A percentile compares a stretch with the other conserved stretches of the same genome.
Evolutionary conservation across 1,139 yeast species (phyloP).

Genomic region (Blastobotrys apis): DNA sequence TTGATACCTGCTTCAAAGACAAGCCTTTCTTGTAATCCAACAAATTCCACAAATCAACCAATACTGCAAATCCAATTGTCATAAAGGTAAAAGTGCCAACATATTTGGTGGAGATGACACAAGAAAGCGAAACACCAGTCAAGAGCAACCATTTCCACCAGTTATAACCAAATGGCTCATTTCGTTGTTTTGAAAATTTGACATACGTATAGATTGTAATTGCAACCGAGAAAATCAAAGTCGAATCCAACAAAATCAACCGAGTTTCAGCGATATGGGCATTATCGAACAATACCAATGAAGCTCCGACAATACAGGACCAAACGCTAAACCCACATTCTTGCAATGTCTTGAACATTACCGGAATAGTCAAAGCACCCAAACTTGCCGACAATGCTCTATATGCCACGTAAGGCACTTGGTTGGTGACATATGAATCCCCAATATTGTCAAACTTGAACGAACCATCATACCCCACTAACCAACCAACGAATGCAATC

Average conservation of each 20-base stretch:
- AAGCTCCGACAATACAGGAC: constrained; percentile 77
- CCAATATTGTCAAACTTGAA: constrained; percentile 93
- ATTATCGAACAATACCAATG: constrained; percentile 78
- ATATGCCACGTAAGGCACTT: constrained; percentile 87
- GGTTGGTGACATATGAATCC: constrained; percentile 65
- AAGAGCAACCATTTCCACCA: constrained; percentile 89
- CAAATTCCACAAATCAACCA: constrained; percentile 81
- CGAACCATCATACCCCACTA: constrained; percentile 82
- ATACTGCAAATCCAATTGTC: constrained; percentile 81
- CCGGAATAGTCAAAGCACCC: constrained; percentile 78
- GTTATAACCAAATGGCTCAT: constrained; percentile 53
- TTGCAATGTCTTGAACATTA: constrained; percentile 77
- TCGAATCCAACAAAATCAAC: constrained; percentile 85
- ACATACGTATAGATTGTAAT: constrained; percentile 73
- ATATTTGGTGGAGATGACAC: constrained; percentile 88
- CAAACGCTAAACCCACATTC: constrained; percentile 75
- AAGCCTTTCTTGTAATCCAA: constrained; percentile 71
- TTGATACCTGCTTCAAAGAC: constrained; percentile 50
- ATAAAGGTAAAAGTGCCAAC: constrained; percentile 91
- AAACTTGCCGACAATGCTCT: constrained; percentile 77
- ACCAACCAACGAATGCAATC: constrained; percentile 85
- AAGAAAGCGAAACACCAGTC: constrained; percentile 82
- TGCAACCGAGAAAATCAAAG: constrained; percentile 78
- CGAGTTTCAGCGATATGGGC: constrained; percentile 93
- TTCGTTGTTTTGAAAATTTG: constrained; percentile 69